phyloP scores from a whole-genome alignment of 1,284 basidiomycete species.

The Sporisorium sorghi region DNA sequence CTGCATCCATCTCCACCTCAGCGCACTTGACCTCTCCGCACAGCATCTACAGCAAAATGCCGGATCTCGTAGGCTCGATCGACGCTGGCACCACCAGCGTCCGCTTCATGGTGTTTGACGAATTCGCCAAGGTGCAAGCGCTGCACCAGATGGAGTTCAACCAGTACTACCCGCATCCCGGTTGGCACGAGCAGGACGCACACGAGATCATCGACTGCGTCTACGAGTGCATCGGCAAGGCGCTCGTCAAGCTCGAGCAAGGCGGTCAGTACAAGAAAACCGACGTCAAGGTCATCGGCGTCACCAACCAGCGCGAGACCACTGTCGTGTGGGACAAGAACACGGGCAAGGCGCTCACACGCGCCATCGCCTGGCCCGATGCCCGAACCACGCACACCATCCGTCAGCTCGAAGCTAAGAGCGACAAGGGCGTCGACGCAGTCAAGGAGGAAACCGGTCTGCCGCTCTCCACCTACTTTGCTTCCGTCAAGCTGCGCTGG shows the following conservation, averaged over 20 bases:
- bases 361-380: slow-evolving; percentile 95
- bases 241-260: slow-evolving; percentile 79
- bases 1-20: background rate
- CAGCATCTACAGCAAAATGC: slow-evolving; percentile 20
- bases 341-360: slow-evolving; percentile 86
- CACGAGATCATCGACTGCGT: slow-evolving; percentile 83
- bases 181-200: slow-evolving; percentile 95
- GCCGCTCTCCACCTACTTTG: slow-evolving; percentile 82
- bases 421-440: slow-evolving; percentile 80
- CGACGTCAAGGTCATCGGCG: slow-evolving; percentile 91
- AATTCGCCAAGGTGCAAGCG: slow-evolving; percentile 85
- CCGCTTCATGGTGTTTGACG: slow-evolving; percentile 92
- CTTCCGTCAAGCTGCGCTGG: slow-evolving; percentile 94
- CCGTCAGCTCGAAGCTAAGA: slow-evolving; percentile 79
- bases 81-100: slow-evolving; percentile 77
- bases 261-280: slow-evolving; percentile 78
- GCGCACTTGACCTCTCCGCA: too few relatives aligned
- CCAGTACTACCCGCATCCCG: slow-evolving; percentile 68
- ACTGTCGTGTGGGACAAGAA: slow-evolving; percentile 91
- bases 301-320: slow-evolving; percentile 98
- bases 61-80: slow-evolving; percentile 53
- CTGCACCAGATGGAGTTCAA: slow-evolving; percentile 78
- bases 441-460: slow-evolving; percentile 70
- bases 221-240: slow-evolving; percentile 81
- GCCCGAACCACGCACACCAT: slow-evolving; percentile 87